Evolutionary conservation across 2,329 filamentous ascomycete genomes (phyloP), one percentile per base, ranked within the genome.

Genomic region (Pestalotiopsis sp.): DNA sequence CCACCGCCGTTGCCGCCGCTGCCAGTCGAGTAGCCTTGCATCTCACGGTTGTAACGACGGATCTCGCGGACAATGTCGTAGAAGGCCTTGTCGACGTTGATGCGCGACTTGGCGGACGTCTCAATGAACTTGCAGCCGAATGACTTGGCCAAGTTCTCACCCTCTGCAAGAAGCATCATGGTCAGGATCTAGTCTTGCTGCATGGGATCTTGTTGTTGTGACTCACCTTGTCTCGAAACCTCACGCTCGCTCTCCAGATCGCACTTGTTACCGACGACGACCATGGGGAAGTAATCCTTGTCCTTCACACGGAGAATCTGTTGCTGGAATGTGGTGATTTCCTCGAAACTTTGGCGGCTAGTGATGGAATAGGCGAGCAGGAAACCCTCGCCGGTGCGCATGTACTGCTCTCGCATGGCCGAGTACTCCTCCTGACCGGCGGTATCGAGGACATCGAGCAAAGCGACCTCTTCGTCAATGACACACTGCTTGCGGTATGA

Each of bases 401-500:
- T 99, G 88, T 98, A 99, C 85, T 98, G 96, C 86, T 99, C 96
- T 80, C 96, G 90, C 96, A 99, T 98, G 66, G 96, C 96, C 68
- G 95, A 97, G 86, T 98, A 99, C 85, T 99, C 96, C 84, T 99
- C 96, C 83, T 99, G 96, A 70, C 96, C 96, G 72, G 96, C 96
- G 67, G 96, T 99, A 83, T 99, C 96, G 80, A 98, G 91, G 72
- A 99, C 96, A 82, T 99, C 96, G 82, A 99, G 92, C 70, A 99
- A 89, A 65, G 96, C 96, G 74, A 98, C 94, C 84, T 99, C 96
- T 76, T 98, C 96, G 80, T 99, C 96, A 81, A 99, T 97, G 76
- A 97, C 92, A 82, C 96, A 98, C 88, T 98, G 96, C 91, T 99
- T 99, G 86, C 96, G 94, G 88, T 99, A 99, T 72, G 96, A 98